Percentiles rank a stretch among this genome's conserved stretches.
These are phyloP conservation scores for Gossypium turneri DNA, from an alignment of 345 rosid genomes.

Conservation along the genomic window DNA sequence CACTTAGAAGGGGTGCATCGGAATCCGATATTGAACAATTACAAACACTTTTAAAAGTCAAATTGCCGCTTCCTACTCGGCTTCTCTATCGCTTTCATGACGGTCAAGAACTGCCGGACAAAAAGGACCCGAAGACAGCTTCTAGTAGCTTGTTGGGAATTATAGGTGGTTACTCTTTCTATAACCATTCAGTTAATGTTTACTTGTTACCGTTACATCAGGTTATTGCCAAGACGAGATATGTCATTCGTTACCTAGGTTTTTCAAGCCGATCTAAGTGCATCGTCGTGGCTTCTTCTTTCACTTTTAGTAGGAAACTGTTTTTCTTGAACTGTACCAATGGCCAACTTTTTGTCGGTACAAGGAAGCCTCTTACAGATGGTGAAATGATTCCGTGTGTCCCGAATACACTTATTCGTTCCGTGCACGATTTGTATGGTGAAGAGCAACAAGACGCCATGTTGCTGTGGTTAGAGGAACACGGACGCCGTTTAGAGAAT, in stretches of 20 bases:
- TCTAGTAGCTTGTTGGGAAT: slow-evolving; percentile 39
- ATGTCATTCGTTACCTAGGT: slow-evolving; percentile 22
- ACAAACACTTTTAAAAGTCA: slow-evolving; percentile 49
- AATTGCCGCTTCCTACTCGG: slow-evolving; percentile 72
- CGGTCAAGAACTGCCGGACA: slow-evolving; percentile 50
- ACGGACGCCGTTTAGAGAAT: slow-evolving; percentile 49
- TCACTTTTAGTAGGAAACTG: slow-evolving; percentile 29
- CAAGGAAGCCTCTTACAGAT: slow-evolving; percentile 31
- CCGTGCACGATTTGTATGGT: slow-evolving; percentile 39
- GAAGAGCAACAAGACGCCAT: slow-evolving; percentile 69
- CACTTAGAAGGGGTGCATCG: slow-evolving; percentile 69
- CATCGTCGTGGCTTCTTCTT: slow-evolving; percentile 60
- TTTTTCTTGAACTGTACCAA: slow-evolving; percentile 72
- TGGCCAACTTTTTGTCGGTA: slow-evolving; percentile 73
- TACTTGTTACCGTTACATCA: slow-evolving; percentile 50
- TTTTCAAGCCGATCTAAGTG: slow-evolving; percentile 27
- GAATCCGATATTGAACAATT: slow-evolving; percentile 55
- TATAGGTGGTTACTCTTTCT: slow-evolving; percentile 74
- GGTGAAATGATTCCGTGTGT: slow-evolving; percentile 82
- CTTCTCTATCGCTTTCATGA: slow-evolving; percentile 76
- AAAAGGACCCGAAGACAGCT: neutral
- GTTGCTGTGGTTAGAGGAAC: slow-evolving; percentile 95
- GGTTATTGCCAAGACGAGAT: slow-evolving; percentile 43
- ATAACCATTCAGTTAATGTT: slow-evolving; percentile 57
- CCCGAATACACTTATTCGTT: slow-evolving; percentile 49